phyloP scores from a whole-genome alignment of 2,329 filamentous ascomycete species.

The Penicillium sp. region DNA sequence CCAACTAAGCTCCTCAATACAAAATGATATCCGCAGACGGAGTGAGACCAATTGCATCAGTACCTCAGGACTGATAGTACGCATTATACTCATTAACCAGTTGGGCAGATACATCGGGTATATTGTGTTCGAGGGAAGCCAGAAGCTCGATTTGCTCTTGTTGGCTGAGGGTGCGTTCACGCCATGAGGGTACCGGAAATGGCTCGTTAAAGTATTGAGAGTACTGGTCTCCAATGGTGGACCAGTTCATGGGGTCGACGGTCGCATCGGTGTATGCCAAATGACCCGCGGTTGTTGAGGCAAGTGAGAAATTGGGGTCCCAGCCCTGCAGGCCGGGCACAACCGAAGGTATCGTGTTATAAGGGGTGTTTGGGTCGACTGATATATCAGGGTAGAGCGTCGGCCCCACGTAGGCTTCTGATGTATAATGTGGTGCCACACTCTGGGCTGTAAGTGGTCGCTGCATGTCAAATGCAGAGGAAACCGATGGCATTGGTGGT shows the following conservation, averaged over 20 bases:
- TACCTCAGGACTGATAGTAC: constrained; percentile 38
- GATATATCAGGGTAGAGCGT: constrained; percentile 25
- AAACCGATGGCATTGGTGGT: constrained; percentile 9
- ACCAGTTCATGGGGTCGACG: constrained; percentile 43
- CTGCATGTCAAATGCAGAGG: constrained; percentile 18
- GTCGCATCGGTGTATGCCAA: constrained; percentile 35
- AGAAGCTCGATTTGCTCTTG: constrained; percentile 81
- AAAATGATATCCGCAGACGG: background rate
- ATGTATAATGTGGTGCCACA: constrained; percentile 20
- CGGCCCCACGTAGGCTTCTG: constrained; percentile 21
- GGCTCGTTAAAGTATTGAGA: constrained; percentile 48
- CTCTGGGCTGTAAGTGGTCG: constrained; percentile 11
- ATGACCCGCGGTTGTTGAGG: constrained; percentile 36
- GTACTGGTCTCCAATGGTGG: constrained; percentile 47
- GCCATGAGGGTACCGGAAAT: constrained; percentile 47
- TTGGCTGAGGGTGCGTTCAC: constrained; percentile 68
- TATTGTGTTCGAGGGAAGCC: constrained; percentile 67
- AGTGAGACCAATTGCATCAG: background rate
- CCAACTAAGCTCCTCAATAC: background rate
- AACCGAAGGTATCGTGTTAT: constrained; percentile 41
- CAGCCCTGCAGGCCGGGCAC: constrained; percentile 42
- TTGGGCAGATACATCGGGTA: constrained; percentile 44
- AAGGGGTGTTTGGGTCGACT: constrained; percentile 39
- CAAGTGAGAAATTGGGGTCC: constrained; percentile 41
- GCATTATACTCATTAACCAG: constrained; percentile 41